Evolutionary conservation across 2,329 filamentous ascomycete species (phyloP), one percentile per base, ranked within the genome.

Genomic region (Rachicladosporium sp.): DNA sequence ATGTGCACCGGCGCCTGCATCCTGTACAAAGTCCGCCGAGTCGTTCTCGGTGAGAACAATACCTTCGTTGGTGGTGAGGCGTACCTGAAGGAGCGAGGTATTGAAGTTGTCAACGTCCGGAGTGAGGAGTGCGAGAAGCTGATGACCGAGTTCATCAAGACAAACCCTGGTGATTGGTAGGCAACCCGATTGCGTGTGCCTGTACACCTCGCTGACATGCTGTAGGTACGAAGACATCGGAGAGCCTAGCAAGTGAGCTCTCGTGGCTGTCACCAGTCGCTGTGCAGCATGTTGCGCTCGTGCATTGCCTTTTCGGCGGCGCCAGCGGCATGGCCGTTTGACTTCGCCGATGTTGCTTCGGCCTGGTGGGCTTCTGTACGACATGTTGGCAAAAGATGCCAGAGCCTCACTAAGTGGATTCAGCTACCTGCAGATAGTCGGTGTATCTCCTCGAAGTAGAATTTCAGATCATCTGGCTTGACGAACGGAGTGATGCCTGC

Each of bases 361-460:
- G 45, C 43, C 46, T 49, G 41, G 52, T 57, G 52, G 53, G 53
- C 49, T 27, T 27, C 23, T 27, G 23, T 27, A 27, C 23, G 7
- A 27, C 23, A 27, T 27, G 23, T 27, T 27, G 23, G 23, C 23
- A 27, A 27, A 8, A 27, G 23, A 27, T 27, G 3, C 8, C 23
- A 6, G 23, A 27, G 23, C 23, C 40, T 11, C 37, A 32, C 42
- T 39, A 40, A 23, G 41, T 38, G 46, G 44, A 49, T 45, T 61
- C 56, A 61, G 50, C 50, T 60, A 61, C 57, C 57, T 57, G 58
- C 23, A 27, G 23, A 54, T 45, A 62, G 46, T 46, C 58, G 54
- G 61, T 94, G 86, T 42, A 96, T 78, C 63, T 98, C 91, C 56
- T 93, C 71, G 49, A 98, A 89, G 68, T 84, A 98, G 65, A 93